Conservation (phyloP, 1,284 basidiomycete species). For the Exobasidium cylindrosporum region DNA sequence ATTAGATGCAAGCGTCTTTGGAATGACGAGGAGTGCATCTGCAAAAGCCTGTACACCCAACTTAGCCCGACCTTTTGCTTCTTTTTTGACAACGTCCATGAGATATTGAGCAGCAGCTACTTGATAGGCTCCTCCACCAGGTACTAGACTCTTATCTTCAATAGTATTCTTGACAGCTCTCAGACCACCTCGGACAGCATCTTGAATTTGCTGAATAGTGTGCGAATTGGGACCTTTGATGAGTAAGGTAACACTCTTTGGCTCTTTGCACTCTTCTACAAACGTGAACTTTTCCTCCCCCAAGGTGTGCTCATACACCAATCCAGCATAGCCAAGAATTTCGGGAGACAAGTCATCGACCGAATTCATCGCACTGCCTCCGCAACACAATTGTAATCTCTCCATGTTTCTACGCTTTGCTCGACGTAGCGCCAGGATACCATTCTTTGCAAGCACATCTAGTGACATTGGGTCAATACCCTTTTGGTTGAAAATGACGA, state of each 20-base stretch:
- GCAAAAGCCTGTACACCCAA: constrained; percentile 97
- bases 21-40: constrained; percentile 88
- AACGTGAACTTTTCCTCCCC: constrained; percentile 99
- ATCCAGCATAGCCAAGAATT: constrained; percentile 90
- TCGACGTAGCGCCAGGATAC: constrained; percentile 87
- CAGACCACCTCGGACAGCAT: constrained; percentile 92
- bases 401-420: constrained; percentile 76
- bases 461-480: constrained; percentile 97
- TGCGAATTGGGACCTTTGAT: constrained; percentile 86
- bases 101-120: constrained; percentile 86
- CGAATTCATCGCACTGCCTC: constrained; percentile 94
- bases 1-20: constrained; percentile 93
- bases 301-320: constrained; percentile 98
- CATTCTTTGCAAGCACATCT: constrained; percentile 94
- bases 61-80: constrained; percentile 91
- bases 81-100: constrained; percentile 69
- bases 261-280: constrained; percentile 90
- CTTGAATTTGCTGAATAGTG: constrained; percentile 94
- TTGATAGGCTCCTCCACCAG: constrained; percentile 96
- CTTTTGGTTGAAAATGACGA: constrained; percentile 98
- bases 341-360: constrained; percentile 92
- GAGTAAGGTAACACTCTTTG: constrained; percentile 93
- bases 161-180: constrained; percentile 95
- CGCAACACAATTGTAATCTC: constrained; percentile 69
- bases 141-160: constrained; percentile 82